Evolutionary conservation across 1,284 basidiomycete genomes (phyloP).

Genomic region (Ganoderma lingzhi): DNA sequence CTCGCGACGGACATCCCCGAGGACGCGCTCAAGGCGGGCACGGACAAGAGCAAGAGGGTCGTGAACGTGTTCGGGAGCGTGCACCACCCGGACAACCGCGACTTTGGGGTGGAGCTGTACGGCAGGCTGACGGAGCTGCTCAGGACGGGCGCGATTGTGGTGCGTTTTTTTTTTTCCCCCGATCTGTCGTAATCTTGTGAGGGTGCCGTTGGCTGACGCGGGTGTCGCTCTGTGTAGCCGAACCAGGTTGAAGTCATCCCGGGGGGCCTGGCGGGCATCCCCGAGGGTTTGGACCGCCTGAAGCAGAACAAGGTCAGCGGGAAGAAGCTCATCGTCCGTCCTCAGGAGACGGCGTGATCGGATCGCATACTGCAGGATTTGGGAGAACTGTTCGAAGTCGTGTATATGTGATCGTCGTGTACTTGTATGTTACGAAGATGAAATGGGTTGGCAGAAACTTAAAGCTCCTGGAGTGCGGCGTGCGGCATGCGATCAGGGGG

Average conservation of each 20-base stretch:
- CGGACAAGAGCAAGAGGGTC: constrained; percentile 30
- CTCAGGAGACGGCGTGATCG: constrained; percentile 48
- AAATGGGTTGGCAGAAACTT: background rate
- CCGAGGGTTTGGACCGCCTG: constrained; percentile 51
- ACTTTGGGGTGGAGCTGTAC: constrained; percentile 18
- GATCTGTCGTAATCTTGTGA: too few species aligned
- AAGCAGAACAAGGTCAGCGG: constrained; percentile 52
- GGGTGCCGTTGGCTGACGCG: background rate
- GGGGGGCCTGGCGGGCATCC: constrained; percentile 54
- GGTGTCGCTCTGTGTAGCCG: constrained; percentile 24
- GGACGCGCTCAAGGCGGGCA: constrained; percentile 17
- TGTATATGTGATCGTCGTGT: background rate
- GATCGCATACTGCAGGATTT: background rate
- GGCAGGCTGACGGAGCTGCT: constrained; percentile 19
- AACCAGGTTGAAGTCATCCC: constrained; percentile 51
- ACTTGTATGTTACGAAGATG: background rate
- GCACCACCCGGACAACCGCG: constrained; percentile 9
- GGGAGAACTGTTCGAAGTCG: background rate
- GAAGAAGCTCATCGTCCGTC: constrained; percentile 57
- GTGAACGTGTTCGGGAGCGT: constrained; percentile 14
- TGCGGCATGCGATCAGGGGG: too few species aligned
- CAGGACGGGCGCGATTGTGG: constrained; percentile 12
- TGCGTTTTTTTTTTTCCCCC: background rate
- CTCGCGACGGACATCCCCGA: constrained; percentile 20
- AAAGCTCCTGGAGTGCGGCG: background rate